Evolutionary conservation across 2,329 filamentous ascomycete genomes (phyloP).

Genomic region (Fusarium illudens): DNA sequence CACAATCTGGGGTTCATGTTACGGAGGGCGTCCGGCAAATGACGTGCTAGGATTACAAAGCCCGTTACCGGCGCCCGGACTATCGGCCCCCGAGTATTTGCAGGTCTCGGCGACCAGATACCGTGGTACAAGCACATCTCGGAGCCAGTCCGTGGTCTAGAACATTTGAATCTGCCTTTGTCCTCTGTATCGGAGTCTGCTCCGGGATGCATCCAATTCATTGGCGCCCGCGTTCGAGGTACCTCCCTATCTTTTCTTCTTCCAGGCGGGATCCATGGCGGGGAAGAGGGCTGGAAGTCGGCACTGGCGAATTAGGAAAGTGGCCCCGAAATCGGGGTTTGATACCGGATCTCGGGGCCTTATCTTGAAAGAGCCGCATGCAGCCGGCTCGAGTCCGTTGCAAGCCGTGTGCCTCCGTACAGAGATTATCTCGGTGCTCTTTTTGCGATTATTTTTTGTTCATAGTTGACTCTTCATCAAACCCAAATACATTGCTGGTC

Average conservation of each 20-base stretch:
- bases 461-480: background rate
- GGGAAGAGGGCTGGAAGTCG: slow-evolving; percentile 1
- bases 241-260: slow-evolving; percentile 14
- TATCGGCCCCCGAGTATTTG: slow-evolving; percentile 26
- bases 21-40: slow-evolving; percentile 38
- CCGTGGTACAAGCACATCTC: slow-evolving; percentile 19
- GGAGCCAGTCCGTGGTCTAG: slow-evolving; percentile 12
- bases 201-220: slow-evolving; percentile 8
- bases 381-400: slow-evolving; percentile 10
- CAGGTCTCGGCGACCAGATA: slow-evolving; percentile 17
- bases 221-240: slow-evolving; percentile 2
- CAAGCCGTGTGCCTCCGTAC: slow-evolving; percentile 10
- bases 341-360: slow-evolving; percentile 21
- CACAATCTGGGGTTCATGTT: slow-evolving; percentile 40
- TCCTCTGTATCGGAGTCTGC: slow-evolving; percentile 11
- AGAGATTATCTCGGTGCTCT: background rate
- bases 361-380: background rate
- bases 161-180: background rate
- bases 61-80: slow-evolving; percentile 39
- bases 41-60: slow-evolving; percentile 44
- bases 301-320: background rate
- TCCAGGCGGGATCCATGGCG: background rate
- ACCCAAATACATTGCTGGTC: background rate
- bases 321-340: slow-evolving; percentile 12
- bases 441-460: background rate